A percentile compares a stretch with the other conserved stretches of the same genome.
Evolutionary conservation across 371 early-diverging fungal species (phyloP).

Genomic region (Mucor irregularis): DNA sequence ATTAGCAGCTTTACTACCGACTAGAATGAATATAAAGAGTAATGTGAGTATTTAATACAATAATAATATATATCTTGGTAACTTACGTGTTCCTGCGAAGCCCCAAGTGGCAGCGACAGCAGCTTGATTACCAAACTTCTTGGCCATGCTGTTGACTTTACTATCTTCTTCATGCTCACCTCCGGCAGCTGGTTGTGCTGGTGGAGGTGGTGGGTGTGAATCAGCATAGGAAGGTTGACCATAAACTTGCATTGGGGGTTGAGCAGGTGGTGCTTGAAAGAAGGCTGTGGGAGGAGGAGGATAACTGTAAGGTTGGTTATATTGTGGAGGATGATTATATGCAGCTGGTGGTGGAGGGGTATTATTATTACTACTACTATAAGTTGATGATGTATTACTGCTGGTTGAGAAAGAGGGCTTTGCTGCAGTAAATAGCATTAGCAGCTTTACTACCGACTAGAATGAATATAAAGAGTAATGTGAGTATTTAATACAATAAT

Average conservation of each 20-base stretch:
- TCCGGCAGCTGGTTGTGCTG: constrained; percentile 3
- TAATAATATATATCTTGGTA: not conserved
- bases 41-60: not conserved
- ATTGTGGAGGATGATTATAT: constrained; percentile 1
- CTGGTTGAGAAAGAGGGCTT: constrained; percentile 15
- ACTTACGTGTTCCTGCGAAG: constrained; percentile 50
- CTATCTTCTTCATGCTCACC: constrained; percentile 23
- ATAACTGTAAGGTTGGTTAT: constrained; percentile 37
- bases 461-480: constrained; percentile 2
- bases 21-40: constrained; percentile 14
- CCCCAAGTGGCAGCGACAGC: constrained; percentile 49
- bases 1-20: constrained; percentile 40
- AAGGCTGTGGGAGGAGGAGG: constrained; percentile 50
- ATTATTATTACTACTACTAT: not conserved
- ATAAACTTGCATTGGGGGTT: constrained; percentile 16
- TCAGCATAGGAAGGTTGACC: constrained; percentile 1
- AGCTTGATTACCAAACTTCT: constrained; percentile 44
- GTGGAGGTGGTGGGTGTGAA: constrained; percentile 6
- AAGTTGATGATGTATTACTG: constrained; percentile 1
- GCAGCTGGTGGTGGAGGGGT: not conserved
- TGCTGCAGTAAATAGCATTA: constrained; percentile 29
- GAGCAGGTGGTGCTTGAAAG: constrained; percentile 30
- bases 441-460: constrained; percentile 45
- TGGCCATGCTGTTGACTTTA: constrained; percentile 38
- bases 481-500: not conserved